These are phyloP conservation scores for Agaricales sp. DNA, from an alignment of 1,284 basidiomycete genomes.

Conservation along the genomic window DNA sequence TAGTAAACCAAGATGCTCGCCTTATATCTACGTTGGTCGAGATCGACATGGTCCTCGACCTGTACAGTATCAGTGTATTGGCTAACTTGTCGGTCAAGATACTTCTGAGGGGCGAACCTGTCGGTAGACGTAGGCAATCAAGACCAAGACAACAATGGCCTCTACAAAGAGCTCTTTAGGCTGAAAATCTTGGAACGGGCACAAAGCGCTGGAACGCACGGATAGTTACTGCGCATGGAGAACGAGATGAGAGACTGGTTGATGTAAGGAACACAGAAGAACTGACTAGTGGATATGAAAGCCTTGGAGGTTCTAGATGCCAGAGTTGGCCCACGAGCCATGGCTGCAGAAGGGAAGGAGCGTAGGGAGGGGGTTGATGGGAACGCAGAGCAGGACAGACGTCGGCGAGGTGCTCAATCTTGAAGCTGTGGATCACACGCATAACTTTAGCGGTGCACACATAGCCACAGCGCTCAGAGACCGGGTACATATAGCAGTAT, in stretches of 20 bases:
- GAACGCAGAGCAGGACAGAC: conserved; percentile 9
- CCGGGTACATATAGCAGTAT: too few species aligned
- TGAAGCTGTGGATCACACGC: too few species aligned
- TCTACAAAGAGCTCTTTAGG: too few species aligned
- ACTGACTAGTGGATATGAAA: conserved; percentile 55
- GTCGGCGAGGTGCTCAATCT: background rate
- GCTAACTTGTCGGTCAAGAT: conserved; percentile 4
- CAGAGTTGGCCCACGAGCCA: conserved; percentile 58
- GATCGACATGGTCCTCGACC: conserved; percentile 44
- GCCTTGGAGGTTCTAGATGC: conserved; percentile 55
- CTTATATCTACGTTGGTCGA: conserved; percentile 38
- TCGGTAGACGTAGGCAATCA: conserved; percentile 21
- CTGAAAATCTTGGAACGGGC: too few species aligned
- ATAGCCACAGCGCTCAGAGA: too few species aligned
- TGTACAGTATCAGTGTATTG: conserved; percentile 16
- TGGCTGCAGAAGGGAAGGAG: conserved; percentile 19
- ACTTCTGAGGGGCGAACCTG: background rate
- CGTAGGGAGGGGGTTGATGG: conserved; percentile 10
- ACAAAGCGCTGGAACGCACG: conserved; percentile 31
- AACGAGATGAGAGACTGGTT: conserved; percentile 4
- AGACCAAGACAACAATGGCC: conserved; percentile 32
- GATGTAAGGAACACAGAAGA: conserved; percentile 4
- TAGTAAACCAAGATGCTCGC: conserved; percentile 19
- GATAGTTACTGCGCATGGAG: conserved; percentile 28
- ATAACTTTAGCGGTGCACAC: too few species aligned